A percentile compares a stretch with the other conserved stretches of the same genome.
These are phyloP conservation scores for Fusarium sororula DNA, from an alignment of 2,329 filamentous ascomycete genomes.

Conservation along the genomic window DNA sequence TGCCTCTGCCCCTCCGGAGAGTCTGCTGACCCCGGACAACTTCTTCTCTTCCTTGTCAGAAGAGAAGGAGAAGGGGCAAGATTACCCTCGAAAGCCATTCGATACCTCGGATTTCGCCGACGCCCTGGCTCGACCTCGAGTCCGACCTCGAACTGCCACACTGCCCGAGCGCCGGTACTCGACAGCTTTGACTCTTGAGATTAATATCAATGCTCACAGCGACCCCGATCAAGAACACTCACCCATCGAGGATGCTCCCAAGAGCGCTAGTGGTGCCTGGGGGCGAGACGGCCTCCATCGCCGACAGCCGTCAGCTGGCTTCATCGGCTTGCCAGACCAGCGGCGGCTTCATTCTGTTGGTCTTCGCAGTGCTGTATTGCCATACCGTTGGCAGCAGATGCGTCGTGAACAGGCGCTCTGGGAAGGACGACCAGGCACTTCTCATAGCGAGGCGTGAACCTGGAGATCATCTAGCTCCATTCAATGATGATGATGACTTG, in stretches of 20 bases:
- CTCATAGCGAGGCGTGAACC: slow-evolving; percentile 37
- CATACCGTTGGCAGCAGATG: slow-evolving; percentile 40
- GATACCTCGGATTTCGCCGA: slow-evolving; percentile 19
- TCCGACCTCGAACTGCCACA: slow-evolving; percentile 29
- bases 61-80: slow-evolving; percentile 27
- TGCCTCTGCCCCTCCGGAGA: slow-evolving; percentile 32
- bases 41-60: slow-evolving; percentile 6
- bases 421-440: slow-evolving; percentile 39
- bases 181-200: slow-evolving; percentile 40
- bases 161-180: slow-evolving; percentile 40
- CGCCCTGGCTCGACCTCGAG: slow-evolving; percentile 21
- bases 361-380: slow-evolving; percentile 40
- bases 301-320: slow-evolving; percentile 40
- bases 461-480: not conserved
- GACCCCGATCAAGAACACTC: slow-evolving; percentile 32
- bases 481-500: not conserved
- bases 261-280: slow-evolving; percentile 32
- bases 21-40: slow-evolving; percentile 19
- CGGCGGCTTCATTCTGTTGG: slow-evolving; percentile 39
- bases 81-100: slow-evolving; percentile 21
- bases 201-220: slow-evolving; percentile 22
- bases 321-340: slow-evolving; percentile 40
- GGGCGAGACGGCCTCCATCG: slow-evolving; percentile 21
- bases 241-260: slow-evolving; percentile 31
- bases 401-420: slow-evolving; percentile 31